Percentiles rank a stretch among this genome's conserved stretches.
These are phyloP conservation scores for Cucumis hystrix DNA, from an alignment of 306 rosid species.

Conservation along the genomic window DNA sequence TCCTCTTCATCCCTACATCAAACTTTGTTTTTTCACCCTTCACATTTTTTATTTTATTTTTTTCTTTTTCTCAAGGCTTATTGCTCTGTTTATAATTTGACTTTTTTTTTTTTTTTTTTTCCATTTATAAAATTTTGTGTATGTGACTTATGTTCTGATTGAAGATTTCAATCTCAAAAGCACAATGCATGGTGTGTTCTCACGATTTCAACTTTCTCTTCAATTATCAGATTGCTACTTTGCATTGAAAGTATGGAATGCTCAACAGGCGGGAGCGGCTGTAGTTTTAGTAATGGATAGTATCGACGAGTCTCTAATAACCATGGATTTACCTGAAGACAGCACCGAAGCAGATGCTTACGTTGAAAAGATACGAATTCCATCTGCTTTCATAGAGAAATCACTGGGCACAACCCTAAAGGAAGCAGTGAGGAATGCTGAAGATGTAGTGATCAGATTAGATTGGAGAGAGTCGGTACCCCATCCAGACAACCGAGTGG, in stretches of 20 bases:
- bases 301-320: slow-evolving; percentile 52
- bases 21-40: background rate
- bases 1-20: background rate
- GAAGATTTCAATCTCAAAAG: background rate
- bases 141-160: background rate
- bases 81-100: background rate
- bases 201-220: background rate
- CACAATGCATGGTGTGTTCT: background rate
- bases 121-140: background rate
- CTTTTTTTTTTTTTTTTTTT: background rate
- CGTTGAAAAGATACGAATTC: slow-evolving; percentile 56
- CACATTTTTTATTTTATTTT: background rate
- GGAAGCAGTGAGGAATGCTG: slow-evolving; percentile 31
- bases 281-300: slow-evolving; percentile 73
- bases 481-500: slow-evolving; percentile 76
- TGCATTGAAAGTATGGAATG: slow-evolving; percentile 90
- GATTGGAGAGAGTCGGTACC: slow-evolving; percentile 94
- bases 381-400: slow-evolving; percentile 64
- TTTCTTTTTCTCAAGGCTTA: background rate
- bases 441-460: slow-evolving; percentile 44
- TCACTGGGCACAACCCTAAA: slow-evolving; percentile 57
- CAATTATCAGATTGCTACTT: slow-evolving; percentile 58
- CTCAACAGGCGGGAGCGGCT: slow-evolving; percentile 78
- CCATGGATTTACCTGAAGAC: slow-evolving; percentile 78
- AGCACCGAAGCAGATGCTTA: slow-evolving; percentile 50